Conservation (phyloP, 257 asterid species). For the Echium plantagineum region DNA sequence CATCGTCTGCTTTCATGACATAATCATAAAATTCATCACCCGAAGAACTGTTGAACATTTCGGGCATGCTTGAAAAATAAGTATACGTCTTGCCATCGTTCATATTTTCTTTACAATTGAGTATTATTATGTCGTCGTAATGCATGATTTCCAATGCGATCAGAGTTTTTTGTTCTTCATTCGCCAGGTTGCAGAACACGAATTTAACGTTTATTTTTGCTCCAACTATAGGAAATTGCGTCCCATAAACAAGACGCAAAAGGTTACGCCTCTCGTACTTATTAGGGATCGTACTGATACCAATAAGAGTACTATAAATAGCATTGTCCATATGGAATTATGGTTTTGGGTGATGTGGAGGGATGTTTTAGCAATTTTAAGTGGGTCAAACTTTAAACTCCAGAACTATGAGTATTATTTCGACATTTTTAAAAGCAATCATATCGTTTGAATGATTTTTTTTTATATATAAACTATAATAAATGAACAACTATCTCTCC, state of each 20-base stretch:
- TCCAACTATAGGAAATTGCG: slow-evolving; percentile 27
- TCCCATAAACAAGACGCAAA: slow-evolving; percentile 63
- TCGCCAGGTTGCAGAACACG: slow-evolving; percentile 51
- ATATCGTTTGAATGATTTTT: too few species aligned
- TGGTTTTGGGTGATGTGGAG: too few species aligned
- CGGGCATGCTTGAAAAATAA: slow-evolving; percentile 59
- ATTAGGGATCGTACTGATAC: slow-evolving; percentile 52
- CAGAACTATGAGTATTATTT: too few species aligned
- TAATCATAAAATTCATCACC: slow-evolving; percentile 44
- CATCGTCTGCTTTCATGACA: slow-evolving; percentile 82
- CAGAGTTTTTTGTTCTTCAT: slow-evolving; percentile 32
- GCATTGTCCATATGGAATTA: too few species aligned
- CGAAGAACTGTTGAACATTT: slow-evolving; percentile 27
- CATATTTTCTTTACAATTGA: slow-evolving; percentile 60
- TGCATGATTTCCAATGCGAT: slow-evolving; percentile 59
- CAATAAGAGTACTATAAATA: too few species aligned
- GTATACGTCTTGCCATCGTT: slow-evolving; percentile 57
- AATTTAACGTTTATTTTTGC: slow-evolving; percentile 47
- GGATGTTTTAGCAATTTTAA: too few species aligned
- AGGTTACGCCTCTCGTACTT: slow-evolving; percentile 54
- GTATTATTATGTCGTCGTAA: slow-evolving; percentile 46
- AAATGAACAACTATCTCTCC: too few species aligned
- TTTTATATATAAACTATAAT: too few species aligned
- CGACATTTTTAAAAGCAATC: too few species aligned
- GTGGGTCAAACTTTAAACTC: too few species aligned